phyloP scores from a whole-genome alignment of 1,284 basidiomycete genomes.

The Cerrena zonata region DNA sequence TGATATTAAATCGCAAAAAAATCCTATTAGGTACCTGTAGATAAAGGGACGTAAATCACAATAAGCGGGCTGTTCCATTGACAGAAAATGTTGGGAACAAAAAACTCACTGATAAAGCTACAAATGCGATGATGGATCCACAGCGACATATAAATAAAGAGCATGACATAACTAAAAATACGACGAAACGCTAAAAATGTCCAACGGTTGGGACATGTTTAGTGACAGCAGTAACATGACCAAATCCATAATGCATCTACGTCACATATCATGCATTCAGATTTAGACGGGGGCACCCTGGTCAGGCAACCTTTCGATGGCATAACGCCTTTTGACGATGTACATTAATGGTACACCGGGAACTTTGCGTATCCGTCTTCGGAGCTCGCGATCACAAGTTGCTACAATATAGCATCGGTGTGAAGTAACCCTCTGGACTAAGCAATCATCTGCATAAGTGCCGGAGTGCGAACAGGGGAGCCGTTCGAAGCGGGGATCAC shows the following conservation, averaged over 20 bases:
- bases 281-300: constrained; percentile 63
- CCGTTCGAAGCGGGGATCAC: constrained; percentile 94
- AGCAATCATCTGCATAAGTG: constrained; percentile 97
- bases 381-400: constrained; percentile 93
- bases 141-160: background rate
- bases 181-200: background rate
- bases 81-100: background rate
- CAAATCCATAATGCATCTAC: too few species aligned
- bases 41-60: too few species aligned
- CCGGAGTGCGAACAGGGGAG: constrained; percentile 88
- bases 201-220: background rate
- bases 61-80: too few species aligned
- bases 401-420: constrained; percentile 98
- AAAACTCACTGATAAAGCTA: constrained; percentile 5
- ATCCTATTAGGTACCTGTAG: background rate
- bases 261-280: background rate
- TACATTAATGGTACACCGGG: constrained; percentile 96
- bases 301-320: constrained; percentile 89
- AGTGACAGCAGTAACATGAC: background rate
- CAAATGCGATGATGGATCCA: background rate
- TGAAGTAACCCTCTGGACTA: constrained; percentile 89
- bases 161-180: background rate
- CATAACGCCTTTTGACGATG: constrained; percentile 84
- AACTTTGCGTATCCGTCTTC: constrained; percentile 86
- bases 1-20: background rate